Base-by-base conservation (phyloP, 306 rosid species). In the Citrullus mucosospermus region DNA sequence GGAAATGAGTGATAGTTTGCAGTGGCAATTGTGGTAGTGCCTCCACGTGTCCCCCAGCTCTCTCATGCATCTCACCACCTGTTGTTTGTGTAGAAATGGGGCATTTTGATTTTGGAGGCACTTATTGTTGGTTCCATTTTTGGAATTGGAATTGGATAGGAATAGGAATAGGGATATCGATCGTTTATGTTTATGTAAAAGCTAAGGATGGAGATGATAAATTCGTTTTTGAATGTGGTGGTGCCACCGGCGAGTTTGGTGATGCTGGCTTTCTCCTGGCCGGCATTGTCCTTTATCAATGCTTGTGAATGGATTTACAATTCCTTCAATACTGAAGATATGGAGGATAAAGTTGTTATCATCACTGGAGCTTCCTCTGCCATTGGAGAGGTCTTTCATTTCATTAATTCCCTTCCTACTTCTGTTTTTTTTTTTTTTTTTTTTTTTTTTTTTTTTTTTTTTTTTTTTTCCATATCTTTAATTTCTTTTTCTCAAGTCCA, bases 321-420 rank as follows among this genome's bases (percentile, higher is more conserved):
- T 58, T 34, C 61, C 25, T 57, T 83, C 4, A 56, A 87, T 76
- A 58, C 68, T 56, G 92, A 90, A 18, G 48, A 76, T 55, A 87
- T 93, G 93, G 90, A 85, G 55, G 81, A 83, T 71, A 93, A 91
- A 82, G 97, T 90, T 0, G 96, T 93, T 44, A 89, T 93, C 6
- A 91, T 93, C 84, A 93, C 98, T 6, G 98, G 98, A 28, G 98
- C 98, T 77, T 93, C 98, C 75, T 93, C 98, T n/a, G 91, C 81
- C 77, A 91, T 91, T 16, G 98, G 98, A 80, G 98, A 91, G 93
- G 98, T 44, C 5, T 5, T 8, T 87, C 80, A 76, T 25, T 80
- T 63, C 4, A 20, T 55, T 38, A 0, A 3, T 38, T 41, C 39
- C 5, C 7, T 41, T 6, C 5, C 2, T 41, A 6, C 44, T 41